Base-by-base conservation (phyloP, 305 asterid species). In the Fraxinus platypoda region DNA sequence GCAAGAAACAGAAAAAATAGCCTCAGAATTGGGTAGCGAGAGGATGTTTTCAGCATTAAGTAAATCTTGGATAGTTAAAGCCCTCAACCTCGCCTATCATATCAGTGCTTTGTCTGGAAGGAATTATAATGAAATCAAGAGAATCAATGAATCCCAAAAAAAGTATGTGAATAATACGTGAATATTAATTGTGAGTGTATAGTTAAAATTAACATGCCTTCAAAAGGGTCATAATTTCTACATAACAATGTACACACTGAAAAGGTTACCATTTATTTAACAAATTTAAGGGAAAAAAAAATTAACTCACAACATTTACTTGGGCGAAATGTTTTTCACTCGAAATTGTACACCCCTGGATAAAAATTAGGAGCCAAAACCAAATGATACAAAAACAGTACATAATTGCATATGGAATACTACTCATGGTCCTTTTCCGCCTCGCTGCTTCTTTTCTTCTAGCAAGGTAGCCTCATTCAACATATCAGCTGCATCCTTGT, bases 401-500 rank as follows among this genome's bases (percentile, higher is more conserved):
- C 82, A 81, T 75, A 52, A 35, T 52, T 49, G 59, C 59, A 76
- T 79, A 13, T 7, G 19, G 23, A 75, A 37, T 49, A 3, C 19
- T 28, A 4, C 1, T 78, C 82, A 86, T 9, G 83, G 76, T 83
- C 86, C 74, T 76, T 76, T 80, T 12, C 80, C 91, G 13, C 89
- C 86, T 28, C 78, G 66, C 25, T 87, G 91, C 49, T 79, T 85
- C 75, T 85, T 88, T 82, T 88, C 90, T 81, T 88, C 91, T 8
- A 85, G 81, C 70, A 49, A 75, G 33, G 88, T 77, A 66, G 90
- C 91, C 75, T 88, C 91, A 46, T 88, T 87, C 86, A 88, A 81
- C 91, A 88, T 88, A 78, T 88, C 91, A 21, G 87, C 85, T 35
- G 91, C 91, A 26, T 88, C 91, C 79, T 88, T 84, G 78, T 88